Base-by-base conservation (phyloP, 108 stramenopile genomes). In the Pseudonitzschia delicatissima region DNA sequence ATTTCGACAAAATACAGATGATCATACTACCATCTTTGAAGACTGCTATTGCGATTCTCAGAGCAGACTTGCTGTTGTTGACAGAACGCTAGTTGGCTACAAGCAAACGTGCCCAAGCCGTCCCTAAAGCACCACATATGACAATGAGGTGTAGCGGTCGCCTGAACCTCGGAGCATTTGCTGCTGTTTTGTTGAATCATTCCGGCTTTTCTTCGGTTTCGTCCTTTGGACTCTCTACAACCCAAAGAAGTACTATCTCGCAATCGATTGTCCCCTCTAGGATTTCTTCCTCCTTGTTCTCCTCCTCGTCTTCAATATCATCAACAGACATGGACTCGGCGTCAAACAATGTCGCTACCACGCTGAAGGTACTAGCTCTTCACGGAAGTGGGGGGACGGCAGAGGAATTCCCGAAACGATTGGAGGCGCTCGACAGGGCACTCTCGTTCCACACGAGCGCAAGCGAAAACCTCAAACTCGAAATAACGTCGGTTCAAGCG, bases 331-430 rank as follows among this genome's bases (percentile, higher is more conserved):
- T 45, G 45, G 45, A 45, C 11, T 13, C 15, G 15, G 18, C 15
- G 3, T 17, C 5, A 3, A 9, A 21, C 15, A 8, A 21, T 28
- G 26, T 15, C 15, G 27, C 26, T 0, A 53, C 8, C 21, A n/a
- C 26, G 15, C 52, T 53, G 6, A 53, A 53, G 26, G 52, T 53
- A 9, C 64, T 93, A 26, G 88, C 87, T 40, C 71, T 93, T 4
- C 92, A 93, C 67, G 92, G 92, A 17, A 93, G 87, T 75, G 92
- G 75, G 64, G 92, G 81, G 18, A 78, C 51, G 37, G 92, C 80
- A 15, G 44, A 72, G 35, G 50, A 67, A 40, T 93, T 90, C 57
- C 39, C 74, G 6, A 53, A 73, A 13, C 75, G 80, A 31, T 57
- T 88, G 44, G 21, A 67, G 31, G 62, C 75, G 11, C 15, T 71